phyloP scores from a whole-genome alignment of 371 early-diverging fungal genomes.

The Chytridiales sp. region DNA sequence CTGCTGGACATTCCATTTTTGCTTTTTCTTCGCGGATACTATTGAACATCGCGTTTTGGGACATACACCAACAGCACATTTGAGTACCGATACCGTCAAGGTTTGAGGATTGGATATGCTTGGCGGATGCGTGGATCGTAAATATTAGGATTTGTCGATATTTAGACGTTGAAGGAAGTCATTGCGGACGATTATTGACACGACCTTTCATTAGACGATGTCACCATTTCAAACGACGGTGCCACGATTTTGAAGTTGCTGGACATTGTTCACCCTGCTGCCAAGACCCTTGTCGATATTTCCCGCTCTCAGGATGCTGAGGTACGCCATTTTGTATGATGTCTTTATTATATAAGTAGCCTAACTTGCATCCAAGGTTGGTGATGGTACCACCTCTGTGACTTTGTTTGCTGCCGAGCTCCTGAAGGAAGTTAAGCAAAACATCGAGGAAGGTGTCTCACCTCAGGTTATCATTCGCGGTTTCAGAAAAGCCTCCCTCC shows the following conservation, averaged over 20 bases:
- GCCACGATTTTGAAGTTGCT: slow-evolving; percentile 99
- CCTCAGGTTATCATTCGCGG: slow-evolving; percentile 95
- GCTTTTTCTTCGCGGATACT: no score
- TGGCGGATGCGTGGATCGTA: no score
- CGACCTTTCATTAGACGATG: slow-evolving; percentile 74
- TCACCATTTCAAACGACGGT: slow-evolving; percentile 99
- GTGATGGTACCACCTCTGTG: slow-evolving; percentile 99
- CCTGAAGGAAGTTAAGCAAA: slow-evolving; percentile 88
- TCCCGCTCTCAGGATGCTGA: slow-evolving; percentile 99
- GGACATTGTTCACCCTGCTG: slow-evolving; percentile 99
- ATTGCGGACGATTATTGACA: background rate
- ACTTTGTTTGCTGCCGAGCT: slow-evolving; percentile 97
- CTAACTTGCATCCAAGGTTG: slow-evolving; percentile 77
- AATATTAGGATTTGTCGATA: background rate
- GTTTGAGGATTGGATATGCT: no score
- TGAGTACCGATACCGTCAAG: no score
- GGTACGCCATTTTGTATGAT: slow-evolving; percentile 47
- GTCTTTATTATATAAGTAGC: background rate
- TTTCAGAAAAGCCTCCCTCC: slow-evolving; percentile 81
- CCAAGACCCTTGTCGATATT: slow-evolving; percentile 96
- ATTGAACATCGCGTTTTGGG: no score
- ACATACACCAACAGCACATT: no score
- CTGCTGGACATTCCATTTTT: no score
- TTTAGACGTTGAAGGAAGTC: background rate
- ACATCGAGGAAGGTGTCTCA: slow-evolving; percentile 94